Evolutionary conservation across 306 rosid species (phyloP).

Genomic region (Medicago arabica): DNA sequence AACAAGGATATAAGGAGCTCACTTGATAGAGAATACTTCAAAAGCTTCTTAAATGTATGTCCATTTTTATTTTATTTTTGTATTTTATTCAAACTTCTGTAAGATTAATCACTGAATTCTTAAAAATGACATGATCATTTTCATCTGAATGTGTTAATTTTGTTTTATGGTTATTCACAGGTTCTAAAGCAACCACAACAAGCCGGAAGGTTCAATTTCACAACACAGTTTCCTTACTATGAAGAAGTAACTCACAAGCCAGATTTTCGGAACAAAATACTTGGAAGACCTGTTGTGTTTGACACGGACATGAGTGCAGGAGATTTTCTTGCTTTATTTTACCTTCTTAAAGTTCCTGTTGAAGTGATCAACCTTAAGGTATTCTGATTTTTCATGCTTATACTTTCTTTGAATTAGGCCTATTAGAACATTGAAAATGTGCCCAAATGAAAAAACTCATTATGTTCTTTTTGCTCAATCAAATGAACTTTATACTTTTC

Average conservation of each 20-base stretch:
- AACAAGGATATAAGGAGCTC: constrained; percentile 55
- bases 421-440: neutral
- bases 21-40: constrained; percentile 75
- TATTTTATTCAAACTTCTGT: neutral
- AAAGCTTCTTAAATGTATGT: constrained; percentile 75
- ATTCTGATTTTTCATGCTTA: constrained; percentile 8
- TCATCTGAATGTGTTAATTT: neutral
- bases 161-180: constrained; percentile 29
- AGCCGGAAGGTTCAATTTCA: constrained; percentile 79
- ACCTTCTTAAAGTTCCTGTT: constrained; percentile 84
- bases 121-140: neutral
- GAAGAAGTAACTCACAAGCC: constrained; percentile 64
- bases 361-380: constrained; percentile 85
- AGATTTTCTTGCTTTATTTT: constrained; percentile 85
- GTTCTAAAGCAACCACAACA: constrained; percentile 45
- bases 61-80: neutral
- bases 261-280: constrained; percentile 51
- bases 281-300: constrained; percentile 81
- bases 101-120: neutral
- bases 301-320: constrained; percentile 99
- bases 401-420: neutral
- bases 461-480: neutral
- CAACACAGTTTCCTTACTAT: constrained; percentile 75
- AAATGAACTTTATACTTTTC: neutral
- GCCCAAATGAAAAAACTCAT: too few species aligned